A percentile compares a stretch with the other conserved stretches of the same genome.
Evolutionary conservation across 116 monocot genomes (phyloP).

Genomic region (Trichopus zeylanicus): DNA sequence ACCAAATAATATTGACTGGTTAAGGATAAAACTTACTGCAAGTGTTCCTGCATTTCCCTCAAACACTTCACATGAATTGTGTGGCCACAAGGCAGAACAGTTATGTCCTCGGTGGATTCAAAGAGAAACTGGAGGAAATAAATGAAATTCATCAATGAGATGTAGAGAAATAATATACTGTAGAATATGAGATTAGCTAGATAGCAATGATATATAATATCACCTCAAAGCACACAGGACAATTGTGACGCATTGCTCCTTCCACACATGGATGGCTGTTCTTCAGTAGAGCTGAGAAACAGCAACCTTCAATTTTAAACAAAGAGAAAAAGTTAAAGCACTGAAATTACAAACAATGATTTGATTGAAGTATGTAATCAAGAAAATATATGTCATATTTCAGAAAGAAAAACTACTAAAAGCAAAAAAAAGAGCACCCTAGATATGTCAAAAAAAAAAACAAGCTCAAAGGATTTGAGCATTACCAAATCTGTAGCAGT

Average conservation of each 20-base stretch:
- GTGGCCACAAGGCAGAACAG: slow-evolving; percentile 60
- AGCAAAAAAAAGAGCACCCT: too few species aligned
- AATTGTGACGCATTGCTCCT: slow-evolving; percentile 68
- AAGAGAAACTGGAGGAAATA: slow-evolving; percentile 49
- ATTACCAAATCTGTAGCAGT: slow-evolving; percentile 56
- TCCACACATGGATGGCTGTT: slow-evolving; percentile 63
- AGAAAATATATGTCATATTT: too few species aligned
- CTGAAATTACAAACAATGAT: too few species aligned
- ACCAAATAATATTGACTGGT: not conserved
- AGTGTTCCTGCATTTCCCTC: slow-evolving; percentile 59
- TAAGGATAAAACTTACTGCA: slow-evolving; percentile 19
- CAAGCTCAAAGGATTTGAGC: not conserved
- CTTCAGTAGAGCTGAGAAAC: slow-evolving; percentile 47
- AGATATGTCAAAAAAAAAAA: not conserved
- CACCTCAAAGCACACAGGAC: slow-evolving; percentile 75
- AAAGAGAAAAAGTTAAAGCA: not conserved
- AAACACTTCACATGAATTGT: slow-evolving; percentile 52
- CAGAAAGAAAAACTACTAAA: too few species aligned
- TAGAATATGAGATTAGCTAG: not conserved
- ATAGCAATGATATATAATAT: not conserved
- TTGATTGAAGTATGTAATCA: too few species aligned
- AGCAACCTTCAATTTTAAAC: slow-evolving; percentile 38
- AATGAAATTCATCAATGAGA: not conserved
- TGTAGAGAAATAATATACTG: not conserved
- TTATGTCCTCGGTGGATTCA: slow-evolving; percentile 51